phyloP scores from a whole-genome alignment of 2,329 filamentous ascomycete species.

The Tricladium varicosporioides region DNA sequence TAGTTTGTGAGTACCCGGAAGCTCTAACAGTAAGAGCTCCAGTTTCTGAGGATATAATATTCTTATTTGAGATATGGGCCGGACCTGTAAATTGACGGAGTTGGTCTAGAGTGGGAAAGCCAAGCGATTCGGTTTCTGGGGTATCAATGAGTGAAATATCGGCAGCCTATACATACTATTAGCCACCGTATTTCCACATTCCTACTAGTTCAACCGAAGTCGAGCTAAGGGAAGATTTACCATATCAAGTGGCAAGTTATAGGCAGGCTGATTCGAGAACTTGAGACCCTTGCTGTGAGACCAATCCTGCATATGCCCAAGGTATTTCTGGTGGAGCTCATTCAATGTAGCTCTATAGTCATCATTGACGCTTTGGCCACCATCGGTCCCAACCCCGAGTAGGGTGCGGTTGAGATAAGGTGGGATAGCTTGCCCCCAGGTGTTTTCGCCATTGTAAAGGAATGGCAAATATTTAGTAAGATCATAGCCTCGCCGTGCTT shows the following conservation, averaged over 20 bases:
- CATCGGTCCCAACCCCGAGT: not conserved
- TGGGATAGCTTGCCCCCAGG: not conserved
- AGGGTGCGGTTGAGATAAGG: not conserved
- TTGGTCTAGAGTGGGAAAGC: constrained; percentile 38
- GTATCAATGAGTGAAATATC: constrained; percentile 37
- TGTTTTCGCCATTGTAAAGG: constrained; percentile 22
- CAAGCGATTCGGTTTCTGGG: constrained; percentile 41
- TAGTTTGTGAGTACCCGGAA: constrained; percentile 21
- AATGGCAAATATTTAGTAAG: constrained; percentile 36
- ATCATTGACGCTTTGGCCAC: not conserved
- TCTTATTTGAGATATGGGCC: constrained; percentile 36
- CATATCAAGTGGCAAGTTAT: constrained; percentile 43
- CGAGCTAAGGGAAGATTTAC: constrained; percentile 7
- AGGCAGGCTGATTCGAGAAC: constrained; percentile 39
- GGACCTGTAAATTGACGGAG: constrained; percentile 40
- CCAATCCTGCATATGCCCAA: constrained; percentile 33
- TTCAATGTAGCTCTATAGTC: constrained; percentile 4
- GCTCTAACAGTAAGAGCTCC: constrained; percentile 29
- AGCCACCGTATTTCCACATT: not conserved
- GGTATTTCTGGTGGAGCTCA: constrained; percentile 31
- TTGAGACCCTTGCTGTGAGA: constrained; percentile 30
- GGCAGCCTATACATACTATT: constrained; percentile 4
- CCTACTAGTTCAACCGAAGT: constrained; percentile 2
- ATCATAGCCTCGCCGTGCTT: constrained; percentile 34
- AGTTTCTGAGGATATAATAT: constrained; percentile 39